phyloP scores from a whole-genome alignment of 2,329 filamentous ascomycete genomes.

The Curvularia verruculosa region DNA sequence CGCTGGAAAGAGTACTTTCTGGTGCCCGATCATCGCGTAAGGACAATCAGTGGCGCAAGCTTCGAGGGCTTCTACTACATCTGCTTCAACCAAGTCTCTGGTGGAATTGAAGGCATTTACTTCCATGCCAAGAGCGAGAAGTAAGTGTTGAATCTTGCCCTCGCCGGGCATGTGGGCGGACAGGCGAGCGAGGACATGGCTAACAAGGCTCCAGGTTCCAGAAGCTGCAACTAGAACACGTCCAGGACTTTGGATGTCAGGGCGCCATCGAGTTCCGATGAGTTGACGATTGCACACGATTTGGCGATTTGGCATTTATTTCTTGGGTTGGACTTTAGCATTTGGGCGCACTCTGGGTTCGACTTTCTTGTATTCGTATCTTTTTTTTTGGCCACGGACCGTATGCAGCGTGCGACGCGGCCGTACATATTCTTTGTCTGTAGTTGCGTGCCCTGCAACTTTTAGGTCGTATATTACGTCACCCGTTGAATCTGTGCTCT shows the following conservation, averaged over 20 bases:
- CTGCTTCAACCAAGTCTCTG: slow-evolving; percentile 91
- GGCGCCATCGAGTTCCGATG: slow-evolving; percentile 87
- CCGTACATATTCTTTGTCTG: slow-evolving; percentile 20
- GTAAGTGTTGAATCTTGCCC: slow-evolving; percentile 61
- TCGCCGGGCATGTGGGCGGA: no score
- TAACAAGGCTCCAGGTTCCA: slow-evolving; percentile 70
- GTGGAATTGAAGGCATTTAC: slow-evolving; percentile 90
- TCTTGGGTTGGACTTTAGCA: slow-evolving; percentile 28
- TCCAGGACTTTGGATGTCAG: slow-evolving; percentile 82
- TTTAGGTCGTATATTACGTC: slow-evolving; percentile 25
- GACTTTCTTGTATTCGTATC: slow-evolving; percentile 38
- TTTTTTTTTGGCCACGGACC: slow-evolving; percentile 30
- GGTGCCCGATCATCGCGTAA: slow-evolving; percentile 90
- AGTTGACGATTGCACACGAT: slow-evolving; percentile 49
- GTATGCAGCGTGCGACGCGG: slow-evolving; percentile 39
- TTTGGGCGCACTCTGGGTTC: slow-evolving; percentile 35
- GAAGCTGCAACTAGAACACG: slow-evolving; percentile 87
- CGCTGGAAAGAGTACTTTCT: slow-evolving; percentile 99
- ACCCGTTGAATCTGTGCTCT: slow-evolving; percentile 19
- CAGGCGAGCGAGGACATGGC: neutral
- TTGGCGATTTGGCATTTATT: slow-evolving; percentile 30
- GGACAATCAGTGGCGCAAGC: slow-evolving; percentile 89
- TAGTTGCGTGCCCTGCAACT: slow-evolving; percentile 19
- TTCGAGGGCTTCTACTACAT: slow-evolving; percentile 99
- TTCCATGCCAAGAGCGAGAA: slow-evolving; percentile 98